phyloP scores from a whole-genome alignment of 805 yeast genomes.

The Kazachstania psychrophila region DNA sequence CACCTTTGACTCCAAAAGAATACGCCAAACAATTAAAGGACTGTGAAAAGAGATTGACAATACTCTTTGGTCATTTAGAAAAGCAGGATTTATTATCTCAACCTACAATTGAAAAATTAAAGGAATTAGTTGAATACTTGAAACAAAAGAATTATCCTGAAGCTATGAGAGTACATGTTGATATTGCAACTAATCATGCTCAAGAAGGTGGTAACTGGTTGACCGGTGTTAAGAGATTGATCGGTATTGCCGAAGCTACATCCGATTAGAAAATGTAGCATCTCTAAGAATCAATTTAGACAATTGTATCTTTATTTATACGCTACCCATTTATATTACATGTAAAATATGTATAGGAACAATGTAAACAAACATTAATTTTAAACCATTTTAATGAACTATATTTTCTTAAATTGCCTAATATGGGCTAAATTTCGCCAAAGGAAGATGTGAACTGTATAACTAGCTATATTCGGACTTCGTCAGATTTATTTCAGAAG shows the following conservation, averaged over 20 bases:
- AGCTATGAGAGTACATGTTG: constrained; percentile 49
- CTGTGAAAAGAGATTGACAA: constrained; percentile 70
- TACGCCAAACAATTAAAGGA: constrained; percentile 67
- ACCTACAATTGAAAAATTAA: constrained; percentile 47
- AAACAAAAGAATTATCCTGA: constrained; percentile 43
- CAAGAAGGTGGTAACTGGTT: constrained; percentile 87
- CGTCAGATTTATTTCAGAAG: too few species aligned
- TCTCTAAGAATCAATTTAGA: too few species aligned
- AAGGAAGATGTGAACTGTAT: too few species aligned
- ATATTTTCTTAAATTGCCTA: too few species aligned
- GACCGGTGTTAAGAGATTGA: constrained; percentile 80
- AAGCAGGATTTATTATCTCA: constrained; percentile 55
- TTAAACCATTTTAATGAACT: too few species aligned
- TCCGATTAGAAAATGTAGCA: constrained; percentile 1
- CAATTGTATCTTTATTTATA: too few species aligned
- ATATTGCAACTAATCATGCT: constrained; percentile 54
- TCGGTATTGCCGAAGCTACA: constrained; percentile 58
- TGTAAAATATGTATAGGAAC: neutral
- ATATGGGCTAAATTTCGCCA: too few species aligned
- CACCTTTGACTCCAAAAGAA: constrained; percentile 67
- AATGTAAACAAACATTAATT: neutral
- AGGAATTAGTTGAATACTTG: constrained; percentile 42
- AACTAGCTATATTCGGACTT: too few species aligned
- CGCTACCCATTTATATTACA: neutral
- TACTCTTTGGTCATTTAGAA: constrained; percentile 70